phyloP scores from a whole-genome alignment of 768 basidiomycete genomes.

The Collybiopsis confluens region DNA sequence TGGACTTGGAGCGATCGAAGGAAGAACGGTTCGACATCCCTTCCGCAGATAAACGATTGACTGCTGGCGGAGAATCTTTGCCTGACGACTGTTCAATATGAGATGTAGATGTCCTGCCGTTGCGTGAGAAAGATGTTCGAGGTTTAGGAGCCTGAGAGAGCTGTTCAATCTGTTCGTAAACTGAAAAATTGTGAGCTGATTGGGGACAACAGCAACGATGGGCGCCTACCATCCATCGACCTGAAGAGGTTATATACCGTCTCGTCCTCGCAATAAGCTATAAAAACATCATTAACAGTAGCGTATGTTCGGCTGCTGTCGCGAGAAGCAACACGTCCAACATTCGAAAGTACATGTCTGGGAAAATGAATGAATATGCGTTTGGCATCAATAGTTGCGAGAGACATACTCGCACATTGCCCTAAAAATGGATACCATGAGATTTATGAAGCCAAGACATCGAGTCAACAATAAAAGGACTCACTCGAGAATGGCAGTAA shows the following conservation, averaged over 20 bases:
- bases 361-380: slow-evolving; percentile 12
- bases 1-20: slow-evolving; percentile 56
- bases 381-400: slow-evolving; percentile 5
- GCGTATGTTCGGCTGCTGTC: slow-evolving; percentile 79
- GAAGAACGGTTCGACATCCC: slow-evolving; percentile 46
- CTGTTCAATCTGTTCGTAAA: slow-evolving; percentile 74
- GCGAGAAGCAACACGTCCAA: slow-evolving; percentile 79
- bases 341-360: slow-evolving; percentile 81
- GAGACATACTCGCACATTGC: slow-evolving; percentile 80
- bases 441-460: slow-evolving; percentile 17
- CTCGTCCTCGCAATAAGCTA: slow-evolving; percentile 88
- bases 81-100: slow-evolving; percentile 34
- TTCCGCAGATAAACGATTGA: slow-evolving; percentile 37
- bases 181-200: slow-evolving; percentile 30
- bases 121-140: slow-evolving; percentile 60
- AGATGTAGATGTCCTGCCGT: slow-evolving; percentile 41
- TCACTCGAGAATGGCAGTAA: slow-evolving; percentile 91
- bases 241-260: slow-evolving; percentile 81
- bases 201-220: background rate
- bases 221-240: slow-evolving; percentile 68
- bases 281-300: slow-evolving; percentile 76
- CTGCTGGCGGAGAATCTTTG: slow-evolving; percentile 27
- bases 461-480: slow-evolving; percentile 32
- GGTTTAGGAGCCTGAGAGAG: slow-evolving; percentile 54
- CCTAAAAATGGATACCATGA: slow-evolving; percentile 37